These are phyloP conservation scores for Eucalyptus melliodora DNA, from an alignment of 345 rosid genomes.

Conservation along the genomic window DNA sequence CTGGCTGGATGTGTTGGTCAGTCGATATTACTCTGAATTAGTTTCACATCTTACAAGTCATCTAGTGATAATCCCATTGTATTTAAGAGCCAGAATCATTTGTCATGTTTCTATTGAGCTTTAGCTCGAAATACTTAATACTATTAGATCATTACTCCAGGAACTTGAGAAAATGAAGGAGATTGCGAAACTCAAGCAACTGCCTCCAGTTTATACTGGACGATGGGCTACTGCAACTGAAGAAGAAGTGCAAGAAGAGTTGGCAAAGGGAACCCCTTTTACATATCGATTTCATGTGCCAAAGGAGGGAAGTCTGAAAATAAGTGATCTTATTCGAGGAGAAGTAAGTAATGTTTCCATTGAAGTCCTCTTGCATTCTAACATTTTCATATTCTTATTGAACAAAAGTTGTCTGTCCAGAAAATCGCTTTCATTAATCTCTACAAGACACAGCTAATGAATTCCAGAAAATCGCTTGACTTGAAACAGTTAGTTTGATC, in stretches of 20 bases:
- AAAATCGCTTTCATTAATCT: neutral
- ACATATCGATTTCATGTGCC: constrained; percentile 84
- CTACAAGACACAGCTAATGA: neutral
- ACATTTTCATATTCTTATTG: neutral
- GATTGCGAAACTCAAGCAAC: constrained; percentile 49
- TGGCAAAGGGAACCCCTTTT: constrained; percentile 69
- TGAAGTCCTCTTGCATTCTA: neutral
- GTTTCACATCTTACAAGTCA: neutral
- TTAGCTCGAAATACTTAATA: neutral
- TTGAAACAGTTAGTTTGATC: neutral
- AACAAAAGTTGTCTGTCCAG: neutral
- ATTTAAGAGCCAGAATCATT: neutral
- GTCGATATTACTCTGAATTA: neutral
- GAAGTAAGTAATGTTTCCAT: constrained; percentile 36
- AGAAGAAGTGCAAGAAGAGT: constrained; percentile 62
- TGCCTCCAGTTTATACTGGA: constrained; percentile 82
- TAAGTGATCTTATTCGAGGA: constrained; percentile 79
- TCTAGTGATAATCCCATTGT: neutral
- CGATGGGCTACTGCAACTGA: constrained; percentile 77
- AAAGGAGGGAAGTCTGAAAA: constrained; percentile 62
- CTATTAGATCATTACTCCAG: constrained; percentile 12
- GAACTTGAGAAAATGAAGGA: constrained; percentile 96
- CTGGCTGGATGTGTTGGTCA: neutral
- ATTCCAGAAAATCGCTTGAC: neutral
- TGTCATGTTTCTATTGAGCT: neutral